phyloP scores from a whole-genome alignment of 805 yeast species.

The Myxozyma melibiosi region DNA sequence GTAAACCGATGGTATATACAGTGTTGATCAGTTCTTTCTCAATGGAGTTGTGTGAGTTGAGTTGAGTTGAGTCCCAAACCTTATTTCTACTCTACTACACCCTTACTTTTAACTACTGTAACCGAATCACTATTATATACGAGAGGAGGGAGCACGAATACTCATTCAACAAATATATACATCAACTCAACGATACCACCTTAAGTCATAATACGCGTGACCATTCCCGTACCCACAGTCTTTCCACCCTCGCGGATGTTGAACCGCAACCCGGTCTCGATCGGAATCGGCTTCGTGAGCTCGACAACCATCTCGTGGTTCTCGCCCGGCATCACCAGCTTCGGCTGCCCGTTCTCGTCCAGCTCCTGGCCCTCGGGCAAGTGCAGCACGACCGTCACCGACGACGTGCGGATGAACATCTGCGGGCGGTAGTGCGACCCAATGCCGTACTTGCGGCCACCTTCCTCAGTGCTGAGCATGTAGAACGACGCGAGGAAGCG shows the following conservation, averaged over 20 bases:
- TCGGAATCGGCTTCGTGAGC: slow-evolving; percentile 85
- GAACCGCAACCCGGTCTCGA: slow-evolving; percentile 97
- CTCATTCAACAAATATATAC: too few species aligned
- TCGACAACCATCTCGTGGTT: slow-evolving; percentile 94
- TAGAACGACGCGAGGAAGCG: slow-evolving; percentile 92
- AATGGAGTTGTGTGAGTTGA: too few species aligned
- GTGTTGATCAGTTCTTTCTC: too few species aligned
- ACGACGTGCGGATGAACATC: slow-evolving; percentile 93
- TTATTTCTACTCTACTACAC: background rate
- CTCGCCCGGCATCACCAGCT: slow-evolving; percentile 92
- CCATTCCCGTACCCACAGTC: slow-evolving; percentile 98
- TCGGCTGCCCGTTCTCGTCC: slow-evolving; percentile 27
- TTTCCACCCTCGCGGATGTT: slow-evolving; percentile 99
- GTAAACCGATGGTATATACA: too few species aligned
- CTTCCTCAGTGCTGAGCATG: slow-evolving; percentile 93
- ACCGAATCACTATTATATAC: background rate
- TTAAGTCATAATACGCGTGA: slow-evolving; percentile 84
- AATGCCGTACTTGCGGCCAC: slow-evolving; percentile 98
- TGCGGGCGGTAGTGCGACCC: slow-evolving; percentile 98
- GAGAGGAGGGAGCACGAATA: background rate
- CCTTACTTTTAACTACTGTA: too few species aligned
- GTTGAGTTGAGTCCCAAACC: too few species aligned
- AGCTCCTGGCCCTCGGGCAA: slow-evolving; percentile 67
- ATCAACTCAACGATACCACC: too few species aligned
- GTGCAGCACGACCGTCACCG: slow-evolving; percentile 84